Conservation (phyloP, 2,329 filamentous ascomycete species). For the Colletotrichum musae region DNA sequence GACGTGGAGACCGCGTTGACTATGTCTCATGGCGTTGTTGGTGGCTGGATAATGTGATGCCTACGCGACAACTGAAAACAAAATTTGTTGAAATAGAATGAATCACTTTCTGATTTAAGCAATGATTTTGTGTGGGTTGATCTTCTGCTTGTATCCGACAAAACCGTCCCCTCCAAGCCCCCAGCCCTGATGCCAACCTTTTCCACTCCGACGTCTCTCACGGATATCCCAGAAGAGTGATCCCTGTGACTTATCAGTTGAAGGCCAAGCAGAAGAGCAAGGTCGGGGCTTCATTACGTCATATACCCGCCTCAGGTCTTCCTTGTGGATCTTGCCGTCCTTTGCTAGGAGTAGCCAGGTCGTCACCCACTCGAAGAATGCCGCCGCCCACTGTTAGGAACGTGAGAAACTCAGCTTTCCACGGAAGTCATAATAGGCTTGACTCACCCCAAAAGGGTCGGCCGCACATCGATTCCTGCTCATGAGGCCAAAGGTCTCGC, state of each 20-base stretch:
- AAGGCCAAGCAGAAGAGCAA: conserved; percentile 39
- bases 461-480: conserved; percentile 54
- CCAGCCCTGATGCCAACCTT: conserved; percentile 33
- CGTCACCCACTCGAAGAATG: conserved; percentile 55
- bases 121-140: background rate
- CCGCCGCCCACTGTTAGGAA: conserved; percentile 38
- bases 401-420: background rate
- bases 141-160: background rate
- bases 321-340: conserved; percentile 68
- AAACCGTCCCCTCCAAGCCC: conserved; percentile 26
- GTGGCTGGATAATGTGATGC: too few species aligned
- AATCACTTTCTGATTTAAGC: background rate
- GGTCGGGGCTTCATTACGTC: conserved; percentile 53
- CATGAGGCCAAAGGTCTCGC: conserved; percentile 52
- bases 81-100: too few species aligned
- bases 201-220: conserved; percentile 7
- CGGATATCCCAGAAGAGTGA: conserved; percentile 43
- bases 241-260: conserved; percentile 58
- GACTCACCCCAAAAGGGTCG: conserved; percentile 59
- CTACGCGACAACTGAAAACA: too few species aligned
- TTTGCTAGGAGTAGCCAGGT: conserved; percentile 67
- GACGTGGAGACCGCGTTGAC: too few species aligned
- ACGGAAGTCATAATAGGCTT: background rate
- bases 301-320: conserved; percentile 67
- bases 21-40: too few species aligned